Evolutionary conservation across 768 basidiomycete genomes (phyloP).

Genomic region (Pleurotus ostreatus): DNA sequence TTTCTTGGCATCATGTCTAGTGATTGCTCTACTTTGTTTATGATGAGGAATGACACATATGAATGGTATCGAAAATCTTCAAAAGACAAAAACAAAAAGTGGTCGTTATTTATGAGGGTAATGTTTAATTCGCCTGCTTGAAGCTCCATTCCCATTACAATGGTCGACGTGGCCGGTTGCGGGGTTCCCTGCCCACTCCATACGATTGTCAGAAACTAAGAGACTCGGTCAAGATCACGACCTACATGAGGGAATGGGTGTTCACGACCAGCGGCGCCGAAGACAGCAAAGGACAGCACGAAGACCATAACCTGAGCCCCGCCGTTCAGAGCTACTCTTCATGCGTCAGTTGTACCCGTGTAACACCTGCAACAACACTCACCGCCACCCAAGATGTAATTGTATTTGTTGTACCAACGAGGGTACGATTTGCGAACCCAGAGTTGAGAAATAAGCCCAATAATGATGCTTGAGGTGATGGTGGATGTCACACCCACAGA

Average conservation of each 20-base stretch:
- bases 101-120: not conserved
- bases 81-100: not conserved
- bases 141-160: slow-evolving; percentile 56
- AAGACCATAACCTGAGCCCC: slow-evolving; percentile 65
- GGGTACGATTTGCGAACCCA: slow-evolving; percentile 57
- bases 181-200: slow-evolving; percentile 54
- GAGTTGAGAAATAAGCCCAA: slow-evolving; percentile 56
- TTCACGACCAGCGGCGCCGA: slow-evolving; percentile 49
- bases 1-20: too few species aligned
- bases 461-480: slow-evolving; percentile 39
- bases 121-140: slow-evolving; percentile 13
- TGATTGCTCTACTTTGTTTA: too few species aligned
- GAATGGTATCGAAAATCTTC: not conserved
- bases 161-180: slow-evolving; percentile 49
- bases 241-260: slow-evolving; percentile 46
- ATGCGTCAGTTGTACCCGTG: not conserved
- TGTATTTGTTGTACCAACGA: slow-evolving; percentile 65
- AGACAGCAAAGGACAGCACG: slow-evolving; percentile 60
- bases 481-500: slow-evolving; percentile 52
- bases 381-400: slow-evolving; percentile 58
- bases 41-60: too few species aligned
- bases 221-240: not conserved
- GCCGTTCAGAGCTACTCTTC: slow-evolving; percentile 45
- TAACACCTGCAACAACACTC: not conserved
- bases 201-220: not conserved